Evolutionary conservation across 768 basidiomycete species (phyloP).

Genomic region (Cystoderma amianthinum): DNA sequence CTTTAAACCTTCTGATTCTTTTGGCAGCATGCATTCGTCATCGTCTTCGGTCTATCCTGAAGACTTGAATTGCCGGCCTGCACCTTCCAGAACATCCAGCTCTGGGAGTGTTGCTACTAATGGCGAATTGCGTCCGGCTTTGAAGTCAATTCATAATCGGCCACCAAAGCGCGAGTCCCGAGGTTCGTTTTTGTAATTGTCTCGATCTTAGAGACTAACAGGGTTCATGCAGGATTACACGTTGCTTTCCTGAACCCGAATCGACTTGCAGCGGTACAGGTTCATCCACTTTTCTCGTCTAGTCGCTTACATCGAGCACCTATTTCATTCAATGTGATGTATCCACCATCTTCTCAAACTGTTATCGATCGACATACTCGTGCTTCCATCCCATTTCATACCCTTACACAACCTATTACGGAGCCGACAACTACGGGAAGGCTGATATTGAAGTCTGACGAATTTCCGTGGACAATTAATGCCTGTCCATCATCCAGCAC

Average conservation of each 20-base stretch:
- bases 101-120: conserved; percentile 27
- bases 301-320: conserved; percentile 51
- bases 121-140: conserved; percentile 35
- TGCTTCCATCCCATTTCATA: conserved; percentile 45
- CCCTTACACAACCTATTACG: conserved; percentile 57
- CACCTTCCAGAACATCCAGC: conserved; percentile 30
- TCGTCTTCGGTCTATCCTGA: conserved; percentile 38
- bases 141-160: conserved; percentile 36
- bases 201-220: neutral
- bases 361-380: conserved; percentile 50
- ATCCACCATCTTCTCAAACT: conserved; percentile 49
- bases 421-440: conserved; percentile 42
- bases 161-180: conserved; percentile 25
- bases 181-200: too few relatives aligned
- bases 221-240: conserved; percentile 18
- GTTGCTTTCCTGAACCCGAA: conserved; percentile 26
- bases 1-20: conserved; percentile 16
- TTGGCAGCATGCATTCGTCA: conserved; percentile 41
- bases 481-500: conserved; percentile 17
- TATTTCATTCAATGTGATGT: conserved; percentile 53
- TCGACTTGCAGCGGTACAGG: conserved; percentile 34
- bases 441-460: conserved; percentile 46
- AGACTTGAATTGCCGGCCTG: conserved; percentile 20
- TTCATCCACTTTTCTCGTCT: conserved; percentile 60
- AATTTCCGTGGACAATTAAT: conserved; percentile 56